Conservation (phyloP, 495 filamentous ascomycete genomes). For the Tuber aestivum region DNA sequence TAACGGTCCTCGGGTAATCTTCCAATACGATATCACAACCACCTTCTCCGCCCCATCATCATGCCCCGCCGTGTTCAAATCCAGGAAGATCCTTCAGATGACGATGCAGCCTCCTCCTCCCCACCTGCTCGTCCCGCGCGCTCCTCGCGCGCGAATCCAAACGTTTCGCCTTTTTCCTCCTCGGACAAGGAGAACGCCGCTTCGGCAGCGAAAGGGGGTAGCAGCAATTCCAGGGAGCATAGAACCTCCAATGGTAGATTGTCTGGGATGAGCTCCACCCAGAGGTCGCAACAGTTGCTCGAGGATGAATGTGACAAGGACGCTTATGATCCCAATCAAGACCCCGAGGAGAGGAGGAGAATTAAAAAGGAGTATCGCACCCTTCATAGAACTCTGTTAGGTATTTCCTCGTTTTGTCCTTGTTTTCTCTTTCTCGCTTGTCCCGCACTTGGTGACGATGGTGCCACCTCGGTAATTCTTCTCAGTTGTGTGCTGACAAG, state of each 20-base stretch:
- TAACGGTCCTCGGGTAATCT: constrained; percentile 61
- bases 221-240: constrained; percentile 10
- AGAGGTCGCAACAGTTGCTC: constrained; percentile 33
- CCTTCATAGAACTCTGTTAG: constrained; percentile 59
- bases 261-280: constrained; percentile 26
- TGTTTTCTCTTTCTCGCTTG: background rate
- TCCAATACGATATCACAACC: constrained; percentile 66
- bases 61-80: constrained; percentile 29
- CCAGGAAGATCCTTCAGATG: constrained; percentile 54
- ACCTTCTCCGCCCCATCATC: constrained; percentile 49
- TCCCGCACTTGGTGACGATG: background rate
- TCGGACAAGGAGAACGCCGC: constrained; percentile 41
- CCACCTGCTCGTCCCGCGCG: constrained; percentile 40
- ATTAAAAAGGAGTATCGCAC: constrained; percentile 64
- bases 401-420: constrained; percentile 44
- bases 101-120: constrained; percentile 50
- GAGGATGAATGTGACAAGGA: constrained; percentile 46
- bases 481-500: constrained; percentile 16
- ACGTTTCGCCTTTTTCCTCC: constrained; percentile 18
- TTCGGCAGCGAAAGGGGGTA: constrained; percentile 14
- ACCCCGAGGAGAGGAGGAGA: constrained; percentile 65
- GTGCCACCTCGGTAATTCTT: background rate
- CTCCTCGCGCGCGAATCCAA: constrained; percentile 14
- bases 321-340: constrained; percentile 85
- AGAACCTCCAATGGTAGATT: constrained; percentile 12